phyloP scores from a whole-genome alignment of 495 filamentous ascomycete genomes.

The Lophiotrema nucula region DNA sequence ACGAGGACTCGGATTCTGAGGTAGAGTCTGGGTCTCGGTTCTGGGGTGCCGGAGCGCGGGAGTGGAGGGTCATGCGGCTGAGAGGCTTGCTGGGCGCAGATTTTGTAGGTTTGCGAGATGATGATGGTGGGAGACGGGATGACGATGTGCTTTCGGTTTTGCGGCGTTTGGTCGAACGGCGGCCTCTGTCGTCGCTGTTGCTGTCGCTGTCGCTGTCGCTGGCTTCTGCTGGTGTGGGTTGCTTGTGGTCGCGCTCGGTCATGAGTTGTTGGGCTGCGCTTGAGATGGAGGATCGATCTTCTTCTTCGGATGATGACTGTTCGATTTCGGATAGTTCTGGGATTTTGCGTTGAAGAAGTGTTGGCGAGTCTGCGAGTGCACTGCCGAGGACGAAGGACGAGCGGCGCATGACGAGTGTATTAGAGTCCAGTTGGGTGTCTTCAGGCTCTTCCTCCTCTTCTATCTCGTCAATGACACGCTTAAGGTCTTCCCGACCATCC shows the following conservation, averaged over 20 bases:
- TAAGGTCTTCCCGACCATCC: neutral
- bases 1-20: neutral
- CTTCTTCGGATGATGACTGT: neutral
- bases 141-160: slow-evolving; percentile 2
- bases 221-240: neutral
- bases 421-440: neutral
- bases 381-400: slow-evolving; percentile 21
- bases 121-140: neutral
- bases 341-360: slow-evolving; percentile 1
- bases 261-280: slow-evolving; percentile 8
- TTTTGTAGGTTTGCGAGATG: neutral
- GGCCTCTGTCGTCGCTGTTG: too few species aligned
- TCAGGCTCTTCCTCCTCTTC: slow-evolving; percentile 7
- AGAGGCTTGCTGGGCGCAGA: neutral
- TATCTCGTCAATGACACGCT: slow-evolving; percentile 1
- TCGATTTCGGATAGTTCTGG: neutral
- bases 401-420: slow-evolving; percentile 10
- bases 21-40: neutral
- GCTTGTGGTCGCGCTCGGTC: neutral
- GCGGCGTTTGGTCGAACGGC: neutral
- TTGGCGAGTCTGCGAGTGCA: slow-evolving; percentile 10
- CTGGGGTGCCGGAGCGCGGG: neutral
- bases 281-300: neutral
- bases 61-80: too few species aligned
- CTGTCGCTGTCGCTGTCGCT: neutral